Conservation (phyloP, 1,139 yeast genomes). For the Yamadazyma kanchanaburiensis region DNA sequence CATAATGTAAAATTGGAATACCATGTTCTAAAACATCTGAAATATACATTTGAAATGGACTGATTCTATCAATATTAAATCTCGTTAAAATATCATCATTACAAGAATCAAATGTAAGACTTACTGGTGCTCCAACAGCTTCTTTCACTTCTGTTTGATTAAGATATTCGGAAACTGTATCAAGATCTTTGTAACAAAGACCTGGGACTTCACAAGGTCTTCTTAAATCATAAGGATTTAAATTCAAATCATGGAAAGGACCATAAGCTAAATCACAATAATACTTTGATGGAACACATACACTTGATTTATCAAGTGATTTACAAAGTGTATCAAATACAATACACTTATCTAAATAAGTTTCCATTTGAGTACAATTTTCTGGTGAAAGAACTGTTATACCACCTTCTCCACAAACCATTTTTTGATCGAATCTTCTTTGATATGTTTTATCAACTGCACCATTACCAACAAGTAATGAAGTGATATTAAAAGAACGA, state of each 20-base stretch:
- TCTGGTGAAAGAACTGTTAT: conserved; percentile 54
- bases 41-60: conserved; percentile 64
- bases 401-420: conserved; percentile 80
- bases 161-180: conserved; percentile 54
- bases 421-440: conserved; percentile 62
- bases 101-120: conserved; percentile 54
- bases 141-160: conserved; percentile 57
- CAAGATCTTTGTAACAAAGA: conserved; percentile 58
- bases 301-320: conserved; percentile 35
- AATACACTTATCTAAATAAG: conserved; percentile 55
- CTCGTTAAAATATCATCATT: conserved; percentile 52
- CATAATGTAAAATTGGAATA: conserved; percentile 35
- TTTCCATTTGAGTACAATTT: conserved; percentile 52
- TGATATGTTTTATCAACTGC: conserved; percentile 69
- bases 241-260: conserved; percentile 57
- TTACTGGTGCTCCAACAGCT: conserved; percentile 58
- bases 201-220: conserved; percentile 48
- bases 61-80: conserved; percentile 63
- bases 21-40: conserved; percentile 54
- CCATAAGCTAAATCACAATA: conserved; percentile 42
- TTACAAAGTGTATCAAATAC: conserved; percentile 54
- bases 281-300: conserved; percentile 54
- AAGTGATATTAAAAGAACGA: conserved; percentile 57
- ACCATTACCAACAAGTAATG: conserved; percentile 76
- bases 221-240: conserved; percentile 70